Conservation (phyloP, 331 rosid species). For the Ulmus americana region DNA sequence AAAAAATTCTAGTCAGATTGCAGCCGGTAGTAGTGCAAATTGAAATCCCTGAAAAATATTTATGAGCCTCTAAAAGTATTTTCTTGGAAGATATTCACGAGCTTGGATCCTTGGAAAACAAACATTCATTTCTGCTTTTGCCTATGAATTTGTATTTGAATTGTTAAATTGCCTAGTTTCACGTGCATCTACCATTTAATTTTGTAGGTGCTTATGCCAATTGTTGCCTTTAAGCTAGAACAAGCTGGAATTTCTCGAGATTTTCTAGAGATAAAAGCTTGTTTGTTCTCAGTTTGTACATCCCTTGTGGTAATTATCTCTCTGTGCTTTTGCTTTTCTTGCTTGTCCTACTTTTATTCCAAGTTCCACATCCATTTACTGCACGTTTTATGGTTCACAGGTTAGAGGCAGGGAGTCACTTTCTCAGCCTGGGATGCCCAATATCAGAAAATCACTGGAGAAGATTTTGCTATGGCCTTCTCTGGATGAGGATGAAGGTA, state of each 20-base stretch:
- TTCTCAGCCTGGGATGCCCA: conserved; percentile 47
- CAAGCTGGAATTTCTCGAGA: conserved; percentile 41
- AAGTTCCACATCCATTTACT: conserved; percentile 20
- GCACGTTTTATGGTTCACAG: conserved; percentile 38
- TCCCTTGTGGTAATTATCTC: conserved; percentile 60
- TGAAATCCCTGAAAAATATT: neutral
- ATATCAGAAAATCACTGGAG: conserved; percentile 53
- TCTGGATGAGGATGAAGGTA: conserved; percentile 67
- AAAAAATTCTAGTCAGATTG: neutral
- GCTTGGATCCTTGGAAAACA: too few species aligned
- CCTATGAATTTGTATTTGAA: neutral
- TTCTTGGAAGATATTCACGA: neutral
- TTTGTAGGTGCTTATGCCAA: conserved; percentile 62
- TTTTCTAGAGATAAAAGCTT: conserved; percentile 53
- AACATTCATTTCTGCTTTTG: too few species aligned
- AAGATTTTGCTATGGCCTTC: conserved; percentile 67
- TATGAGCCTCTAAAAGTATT: neutral
- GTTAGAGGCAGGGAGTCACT: conserved; percentile 59
- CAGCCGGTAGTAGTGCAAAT: neutral
- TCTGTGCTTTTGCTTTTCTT: neutral
- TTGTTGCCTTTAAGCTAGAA: conserved; percentile 48
- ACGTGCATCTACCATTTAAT: conserved; percentile 17
- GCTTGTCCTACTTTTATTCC: conserved; percentile 12
- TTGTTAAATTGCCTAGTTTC: conserved; percentile 17
- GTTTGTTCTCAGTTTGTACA: conserved; percentile 76